Conservation (phyloP, 148 eudicot species). For the Vaccinium corymbosum region DNA sequence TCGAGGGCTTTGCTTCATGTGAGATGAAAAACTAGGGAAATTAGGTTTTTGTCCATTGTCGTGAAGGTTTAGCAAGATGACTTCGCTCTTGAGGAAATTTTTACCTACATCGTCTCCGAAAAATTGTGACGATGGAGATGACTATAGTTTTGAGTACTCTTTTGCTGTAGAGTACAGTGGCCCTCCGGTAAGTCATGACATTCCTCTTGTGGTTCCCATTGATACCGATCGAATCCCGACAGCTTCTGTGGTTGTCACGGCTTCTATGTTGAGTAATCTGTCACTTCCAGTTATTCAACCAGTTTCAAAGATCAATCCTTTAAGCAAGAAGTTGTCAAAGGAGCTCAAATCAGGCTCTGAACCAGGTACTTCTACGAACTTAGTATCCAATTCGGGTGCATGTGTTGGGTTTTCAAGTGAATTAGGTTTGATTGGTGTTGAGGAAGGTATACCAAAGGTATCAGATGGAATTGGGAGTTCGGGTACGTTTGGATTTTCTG, state of each 20-base stretch:
- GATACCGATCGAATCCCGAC: constrained; percentile 51
- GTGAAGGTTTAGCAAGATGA: constrained; percentile 29
- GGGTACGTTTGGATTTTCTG: constrained; percentile 60
- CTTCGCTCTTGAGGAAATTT: constrained; percentile 37
- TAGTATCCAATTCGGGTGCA: background rate
- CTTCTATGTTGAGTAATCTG: constrained; percentile 31
- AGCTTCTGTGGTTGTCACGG: constrained; percentile 43
- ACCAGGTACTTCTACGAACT: background rate
- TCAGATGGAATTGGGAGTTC: constrained; percentile 44
- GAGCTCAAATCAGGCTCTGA: constrained; percentile 14
- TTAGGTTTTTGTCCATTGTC: background rate
- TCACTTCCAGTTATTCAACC: constrained; percentile 63
- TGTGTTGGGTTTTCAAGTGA: constrained; percentile 12
- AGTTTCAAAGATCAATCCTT: constrained; percentile 25
- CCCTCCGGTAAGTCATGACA: constrained; percentile 45
- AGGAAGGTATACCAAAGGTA: constrained; percentile 14
- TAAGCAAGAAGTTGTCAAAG: constrained; percentile 12
- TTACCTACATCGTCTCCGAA: constrained; percentile 30
- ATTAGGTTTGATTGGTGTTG: constrained; percentile 9
- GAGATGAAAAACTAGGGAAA: background rate
- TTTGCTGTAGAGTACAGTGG: constrained; percentile 79
- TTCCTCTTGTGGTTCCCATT: constrained; percentile 59
- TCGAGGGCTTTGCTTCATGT: background rate
- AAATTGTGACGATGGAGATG: constrained; percentile 22
- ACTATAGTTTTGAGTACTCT: constrained; percentile 52